Conservation (phyloP, 208 protist genomes). For the Trypanosoma theileri region DNA sequence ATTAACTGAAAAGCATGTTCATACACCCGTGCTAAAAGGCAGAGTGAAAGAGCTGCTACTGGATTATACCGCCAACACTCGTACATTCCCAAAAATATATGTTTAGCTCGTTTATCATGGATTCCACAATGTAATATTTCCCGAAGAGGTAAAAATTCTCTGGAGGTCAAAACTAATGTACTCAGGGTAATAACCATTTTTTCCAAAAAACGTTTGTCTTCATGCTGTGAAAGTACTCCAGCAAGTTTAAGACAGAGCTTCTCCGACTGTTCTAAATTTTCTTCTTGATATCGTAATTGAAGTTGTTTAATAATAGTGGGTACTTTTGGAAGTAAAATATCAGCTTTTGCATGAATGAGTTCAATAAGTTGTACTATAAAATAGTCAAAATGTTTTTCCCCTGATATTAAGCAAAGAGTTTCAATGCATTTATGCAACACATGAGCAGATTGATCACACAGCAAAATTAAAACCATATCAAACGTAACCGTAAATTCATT, state of each 20-base stretch:
- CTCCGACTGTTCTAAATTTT: constrained; percentile 29
- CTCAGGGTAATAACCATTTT: constrained; percentile 67
- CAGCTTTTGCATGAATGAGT: constrained; percentile 27
- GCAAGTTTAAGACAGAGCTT: constrained; percentile 30
- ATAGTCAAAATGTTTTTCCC: constrained; percentile 36
- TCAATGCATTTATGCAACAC: constrained; percentile 53
- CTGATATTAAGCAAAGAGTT: constrained; percentile 43
- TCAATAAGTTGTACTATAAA: constrained; percentile 30
- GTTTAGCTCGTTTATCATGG: constrained; percentile 28
- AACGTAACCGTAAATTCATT: constrained; percentile 29
- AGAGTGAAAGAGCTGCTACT: constrained; percentile 90
- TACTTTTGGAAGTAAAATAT: constrained; percentile 36
- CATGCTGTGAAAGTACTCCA: constrained; percentile 18
- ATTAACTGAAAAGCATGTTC: constrained; percentile 66
- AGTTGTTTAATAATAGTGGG: constrained; percentile 53
- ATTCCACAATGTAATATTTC: constrained; percentile 47
- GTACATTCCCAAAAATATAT: constrained; percentile 75
- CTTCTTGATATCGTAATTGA: constrained; percentile 36
- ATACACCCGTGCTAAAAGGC: constrained; percentile 89
- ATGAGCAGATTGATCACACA: constrained; percentile 42
- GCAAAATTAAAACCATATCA: constrained; percentile 29
- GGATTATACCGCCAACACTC: constrained; percentile 89
- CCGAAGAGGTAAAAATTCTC: constrained; percentile 85
- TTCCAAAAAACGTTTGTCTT: constrained; percentile 61
- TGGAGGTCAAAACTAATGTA: constrained; percentile 84